Evolutionary conservation across 306 rosid genomes (phyloP).

Genomic region (Fragaria vesca): DNA sequence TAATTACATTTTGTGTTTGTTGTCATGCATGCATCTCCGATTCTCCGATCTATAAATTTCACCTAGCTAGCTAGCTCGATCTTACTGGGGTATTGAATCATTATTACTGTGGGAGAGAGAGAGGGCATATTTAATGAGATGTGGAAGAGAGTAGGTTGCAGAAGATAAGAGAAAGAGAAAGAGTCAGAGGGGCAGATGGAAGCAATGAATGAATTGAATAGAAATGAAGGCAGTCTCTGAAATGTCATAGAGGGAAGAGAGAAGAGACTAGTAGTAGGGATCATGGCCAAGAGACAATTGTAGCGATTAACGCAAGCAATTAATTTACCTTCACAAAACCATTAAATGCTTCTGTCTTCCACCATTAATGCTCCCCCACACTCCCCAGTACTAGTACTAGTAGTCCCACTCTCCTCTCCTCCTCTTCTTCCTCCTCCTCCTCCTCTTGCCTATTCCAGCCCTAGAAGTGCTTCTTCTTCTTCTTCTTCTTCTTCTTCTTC

Average conservation of each 20-base stretch:
- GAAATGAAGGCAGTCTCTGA: constrained; percentile 15
- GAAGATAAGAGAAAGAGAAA: constrained; percentile 21
- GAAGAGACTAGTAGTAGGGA: background rate
- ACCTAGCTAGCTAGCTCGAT: background rate
- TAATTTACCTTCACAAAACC: constrained; percentile 18
- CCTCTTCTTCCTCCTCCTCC: background rate
- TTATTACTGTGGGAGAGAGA: background rate
- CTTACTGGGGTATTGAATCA: background rate
- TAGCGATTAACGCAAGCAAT: constrained; percentile 28
- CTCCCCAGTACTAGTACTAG: background rate
- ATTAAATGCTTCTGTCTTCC: constrained; percentile 27
- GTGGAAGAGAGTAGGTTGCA: constrained; percentile 32
- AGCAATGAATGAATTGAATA: constrained; percentile 27
- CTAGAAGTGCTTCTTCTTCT: background rate
- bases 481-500: background rate
- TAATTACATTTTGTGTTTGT: background rate
- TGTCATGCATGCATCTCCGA: background rate
- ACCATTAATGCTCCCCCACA: constrained; percentile 29
- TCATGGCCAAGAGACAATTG: constrained; percentile 14
- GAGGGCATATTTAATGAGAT: constrained; percentile 32
- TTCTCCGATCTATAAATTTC: too few species aligned
- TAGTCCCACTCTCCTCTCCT: background rate
- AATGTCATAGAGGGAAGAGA: background rate
- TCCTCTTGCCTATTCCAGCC: background rate
- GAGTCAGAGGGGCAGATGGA: constrained; percentile 5